Base-by-base conservation (phyloP, 768 basidiomycete species). In the Kwoniella sp. region DNA sequence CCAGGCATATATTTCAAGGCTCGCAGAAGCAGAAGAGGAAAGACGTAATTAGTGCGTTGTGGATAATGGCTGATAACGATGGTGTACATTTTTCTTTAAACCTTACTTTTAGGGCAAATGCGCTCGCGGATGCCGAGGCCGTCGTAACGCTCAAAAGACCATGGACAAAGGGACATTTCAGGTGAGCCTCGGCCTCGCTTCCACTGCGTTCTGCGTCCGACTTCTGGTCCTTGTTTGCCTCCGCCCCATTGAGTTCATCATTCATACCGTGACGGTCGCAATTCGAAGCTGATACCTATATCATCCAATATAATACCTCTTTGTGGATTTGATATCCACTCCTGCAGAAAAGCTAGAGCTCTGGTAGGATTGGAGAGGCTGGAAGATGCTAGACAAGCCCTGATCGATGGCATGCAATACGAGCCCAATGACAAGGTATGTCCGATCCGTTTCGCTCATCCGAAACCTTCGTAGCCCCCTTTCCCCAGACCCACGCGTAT, bases 121-220 rank as follows among this genome's bases (percentile, higher is more conserved):
- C 79, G 1, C 64, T 74, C 30, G 73, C 80, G 2, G 96, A 99
- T 75, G 93, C 96, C 0, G 93, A 98, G 62, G 88, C 88, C 1
- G 93, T 97, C 74, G 89, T 96, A 47, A 81, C 86, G 68, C 82
- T 96, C 57, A 90, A 92, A 74, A 84, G 88, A 61, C 88, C 87
- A 51, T 98, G 95, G 94, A 87, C 90, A 73, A 99, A 98, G 77
- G 96, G 93, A 0, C 91, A 97, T 80, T 96, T 96, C 84, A 85
- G 96, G 73, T 71, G 54, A 56, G 76, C 67, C 52, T 37, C 20
- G 5, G n/a, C 54, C 34, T 34, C 29, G 2, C 29, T 55, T 22
- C 5, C 53, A 25, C 11, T 31, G 8, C n/a, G 20, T n/a, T n/a
- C n/a, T n/a, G n/a, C n/a, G n/a, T n/a, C n/a, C n/a, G n/a, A n/a